phyloP scores from a whole-genome alignment of 1,284 basidiomycete species.

The Cryptococcus amylolentus region DNA sequence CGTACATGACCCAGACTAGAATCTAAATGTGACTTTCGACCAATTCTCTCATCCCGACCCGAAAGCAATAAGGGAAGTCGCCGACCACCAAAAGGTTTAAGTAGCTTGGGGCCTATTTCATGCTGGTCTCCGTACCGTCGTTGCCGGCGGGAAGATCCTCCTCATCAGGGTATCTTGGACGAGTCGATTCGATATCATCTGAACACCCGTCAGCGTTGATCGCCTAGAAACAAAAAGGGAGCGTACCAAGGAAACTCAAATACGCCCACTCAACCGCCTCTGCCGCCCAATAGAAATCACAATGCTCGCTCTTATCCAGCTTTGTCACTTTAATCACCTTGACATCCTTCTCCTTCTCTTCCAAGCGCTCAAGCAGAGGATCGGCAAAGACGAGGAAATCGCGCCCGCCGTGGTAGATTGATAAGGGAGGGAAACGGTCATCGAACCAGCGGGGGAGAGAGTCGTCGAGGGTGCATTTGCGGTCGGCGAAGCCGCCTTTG shows the following conservation, averaged over 20 bases:
- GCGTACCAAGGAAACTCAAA: constrained; percentile 46
- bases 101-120: too few species aligned
- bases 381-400: constrained; percentile 56
- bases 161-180: constrained; percentile 40
- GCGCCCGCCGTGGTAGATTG: constrained; percentile 56
- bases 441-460: constrained; percentile 56
- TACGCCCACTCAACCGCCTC: constrained; percentile 62
- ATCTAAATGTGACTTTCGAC: too few species aligned
- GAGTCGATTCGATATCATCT: constrained; percentile 44
- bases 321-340: constrained; percentile 55
- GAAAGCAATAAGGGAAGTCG: too few species aligned
- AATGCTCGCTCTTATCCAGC: constrained; percentile 54
- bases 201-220: neutral
- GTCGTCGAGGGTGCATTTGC: constrained; percentile 58
- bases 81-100: neutral
- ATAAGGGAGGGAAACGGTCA: constrained; percentile 58
- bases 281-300: constrained; percentile 57
- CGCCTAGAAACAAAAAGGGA: neutral
- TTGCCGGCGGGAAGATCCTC: constrained; percentile 1
- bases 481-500: constrained; percentile 58
- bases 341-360: constrained; percentile 54
- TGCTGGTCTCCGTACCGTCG: constrained; percentile 7
- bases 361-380: constrained; percentile 54
- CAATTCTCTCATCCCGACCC: too few species aligned
- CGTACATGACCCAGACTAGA: too few species aligned